phyloP scores from a whole-genome alignment of 2,329 filamentous ascomycete species.

The Diaporthe amygdali region DNA sequence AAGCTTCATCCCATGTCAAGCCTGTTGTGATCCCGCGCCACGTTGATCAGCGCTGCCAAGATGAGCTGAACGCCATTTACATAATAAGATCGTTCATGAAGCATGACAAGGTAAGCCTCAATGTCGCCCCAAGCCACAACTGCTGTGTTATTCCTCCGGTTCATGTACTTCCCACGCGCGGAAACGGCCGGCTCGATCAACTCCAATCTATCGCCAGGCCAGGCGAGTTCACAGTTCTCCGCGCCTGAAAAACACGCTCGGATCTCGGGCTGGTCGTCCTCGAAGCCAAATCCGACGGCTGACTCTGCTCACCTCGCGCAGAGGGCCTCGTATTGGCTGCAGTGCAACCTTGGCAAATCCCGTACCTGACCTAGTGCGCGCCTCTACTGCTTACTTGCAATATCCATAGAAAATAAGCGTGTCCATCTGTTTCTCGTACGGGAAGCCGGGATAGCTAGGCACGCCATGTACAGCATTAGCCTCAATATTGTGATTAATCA shows the following conservation, averaged over 20 bases:
- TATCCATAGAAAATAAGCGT: neutral
- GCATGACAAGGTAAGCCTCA: neutral
- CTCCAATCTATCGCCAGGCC: neutral
- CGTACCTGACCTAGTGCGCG: neutral
- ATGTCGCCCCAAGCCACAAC: neutral
- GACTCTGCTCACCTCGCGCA: neutral
- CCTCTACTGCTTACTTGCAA: constrained; percentile 10
- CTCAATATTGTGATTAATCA: constrained; percentile 3
- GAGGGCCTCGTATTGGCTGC: constrained; percentile 23
- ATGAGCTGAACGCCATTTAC: constrained; percentile 9
- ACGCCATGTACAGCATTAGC: neutral
- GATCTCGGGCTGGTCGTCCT: neutral
- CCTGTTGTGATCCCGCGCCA: neutral
- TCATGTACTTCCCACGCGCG: neutral
- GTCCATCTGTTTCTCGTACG: neutral
- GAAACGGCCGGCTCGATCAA: neutral
- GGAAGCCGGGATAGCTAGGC: neutral
- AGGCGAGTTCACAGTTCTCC: neutral
- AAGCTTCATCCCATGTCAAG: neutral
- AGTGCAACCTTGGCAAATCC: constrained; percentile 19
- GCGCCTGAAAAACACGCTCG: neutral
- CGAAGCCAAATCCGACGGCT: constrained; percentile 7
- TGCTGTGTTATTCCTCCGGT: neutral
- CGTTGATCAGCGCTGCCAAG: constrained; percentile 5
- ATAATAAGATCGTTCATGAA: neutral